Evolutionary conservation across 2,329 filamentous ascomycete genomes (phyloP).

Genomic region (Sporothrix pseudoabietina): DNA sequence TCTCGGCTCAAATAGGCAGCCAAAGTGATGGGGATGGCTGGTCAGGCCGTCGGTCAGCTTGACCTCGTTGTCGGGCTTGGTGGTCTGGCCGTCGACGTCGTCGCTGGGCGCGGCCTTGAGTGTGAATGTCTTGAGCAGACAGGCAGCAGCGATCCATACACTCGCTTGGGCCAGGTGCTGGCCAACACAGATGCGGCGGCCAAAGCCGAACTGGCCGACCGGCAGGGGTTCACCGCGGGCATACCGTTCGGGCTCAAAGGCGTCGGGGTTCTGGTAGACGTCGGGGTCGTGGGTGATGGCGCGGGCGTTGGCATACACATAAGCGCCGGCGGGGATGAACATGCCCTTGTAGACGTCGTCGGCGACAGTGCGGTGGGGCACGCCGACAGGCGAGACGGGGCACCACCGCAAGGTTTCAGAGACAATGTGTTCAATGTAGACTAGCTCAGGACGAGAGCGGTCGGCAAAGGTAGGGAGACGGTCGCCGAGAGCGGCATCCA

Average conservation of each 20-base stretch:
- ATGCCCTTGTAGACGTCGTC: constrained; percentile 47
- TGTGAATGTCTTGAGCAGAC: constrained; percentile 44
- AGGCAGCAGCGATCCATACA: constrained; percentile 46
- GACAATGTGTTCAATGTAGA: constrained; percentile 48
- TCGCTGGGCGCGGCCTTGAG: constrained; percentile 37
- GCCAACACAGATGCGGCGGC: constrained; percentile 52
- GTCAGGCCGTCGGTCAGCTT: constrained; percentile 33
- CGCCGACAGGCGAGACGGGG: constrained; percentile 43
- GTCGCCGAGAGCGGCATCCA: constrained; percentile 48
- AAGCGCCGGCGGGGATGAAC: constrained; percentile 40
- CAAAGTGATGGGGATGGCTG: constrained; percentile 32
- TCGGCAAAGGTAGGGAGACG: constrained; percentile 47
- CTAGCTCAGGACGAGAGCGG: constrained; percentile 40
- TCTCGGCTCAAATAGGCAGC: constrained; percentile 24
- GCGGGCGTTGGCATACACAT: constrained; percentile 49
- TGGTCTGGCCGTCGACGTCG: constrained; percentile 24
- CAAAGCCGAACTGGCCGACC: constrained; percentile 54
- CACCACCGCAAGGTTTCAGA: constrained; percentile 52
- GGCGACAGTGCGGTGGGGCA: constrained; percentile 47
- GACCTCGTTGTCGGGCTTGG: constrained; percentile 25
- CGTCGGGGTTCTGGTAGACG: constrained; percentile 45
- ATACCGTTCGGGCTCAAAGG: constrained; percentile 48
- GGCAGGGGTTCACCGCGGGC: constrained; percentile 47
- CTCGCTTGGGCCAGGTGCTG: constrained; percentile 48
- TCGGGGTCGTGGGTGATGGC: constrained; percentile 50